Base-by-base conservation (phyloP, 257 asterid species). In the Salvia splendens region DNA sequence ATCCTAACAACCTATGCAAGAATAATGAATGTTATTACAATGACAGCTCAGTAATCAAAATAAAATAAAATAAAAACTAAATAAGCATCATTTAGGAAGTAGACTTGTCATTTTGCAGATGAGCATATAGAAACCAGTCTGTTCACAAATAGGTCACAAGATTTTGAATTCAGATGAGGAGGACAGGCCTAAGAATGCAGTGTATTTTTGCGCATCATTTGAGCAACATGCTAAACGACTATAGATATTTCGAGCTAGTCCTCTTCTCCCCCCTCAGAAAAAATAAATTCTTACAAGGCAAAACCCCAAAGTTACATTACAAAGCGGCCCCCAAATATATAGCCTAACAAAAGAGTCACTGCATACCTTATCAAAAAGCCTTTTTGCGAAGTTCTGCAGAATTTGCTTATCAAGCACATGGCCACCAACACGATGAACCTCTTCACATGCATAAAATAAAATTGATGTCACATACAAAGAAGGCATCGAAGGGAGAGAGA, bases 401-500 rank as follows among this genome's bases (percentile, higher is more conserved):
- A 87, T 87, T 65, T 79, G 64, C 76, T 81, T 91, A 59, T 88
- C 99, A 73, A 94, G 97, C 50, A 94, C 93, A 75, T 91, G 99
- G 12, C 97, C 99, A 62, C 99, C 97, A 73, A 83, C 91, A 64
- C 95, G 95, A 62, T 90, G 93, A 80, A 94, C 85, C 84, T 94
- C 99, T 83, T 89, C 95, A 65, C 99, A 88, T 38, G 96, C 95
- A 70, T 81, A 82, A 76, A 90, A 94, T 66, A 94, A 79, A 69
- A 87, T 79, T 15, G 95, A 91, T 74, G 86, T 77, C 68, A 91
- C 78, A 67, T 91, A 85, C 62, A 87, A 81, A 65, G 99, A 94
- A 68, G 99, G 99, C 93, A 88, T 84, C 28, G 97, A 94, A 65
- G 99, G 99, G 71, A 94, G 99, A 28, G 80, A 82, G 78, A 94